Base-by-base conservation (phyloP, 176 grass and related monocot genomes). In the Zoysia japonica region DNA sequence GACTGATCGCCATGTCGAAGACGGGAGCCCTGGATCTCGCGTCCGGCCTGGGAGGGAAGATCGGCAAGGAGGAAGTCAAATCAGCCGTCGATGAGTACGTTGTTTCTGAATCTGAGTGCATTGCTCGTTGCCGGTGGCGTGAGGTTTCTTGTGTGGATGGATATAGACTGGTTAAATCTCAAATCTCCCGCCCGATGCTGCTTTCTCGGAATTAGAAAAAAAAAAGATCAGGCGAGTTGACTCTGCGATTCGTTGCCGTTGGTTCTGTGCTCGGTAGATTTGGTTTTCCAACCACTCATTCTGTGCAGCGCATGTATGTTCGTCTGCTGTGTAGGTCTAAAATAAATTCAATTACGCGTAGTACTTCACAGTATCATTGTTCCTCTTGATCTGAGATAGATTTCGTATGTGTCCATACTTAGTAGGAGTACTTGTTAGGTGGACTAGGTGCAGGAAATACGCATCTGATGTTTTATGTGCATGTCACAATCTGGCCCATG, bases 21-120 rank as follows among this genome's bases (percentile, higher is more conserved):
- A 4, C 79, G 47, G 86, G 86, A 28, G 71, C 90, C 16, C 13
- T 92, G 66, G 90, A 92, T 89, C 90, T 92, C 70, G 90, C 90
- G 9, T 76, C 80, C 9, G 90, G 79, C 70, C 39, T 92, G 10
- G 90, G 90, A 67, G 90, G 90, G 45, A 89, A 89, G 65, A 92
- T 92, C 65, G 3, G 52, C 59, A 92, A 86, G 86, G 86, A 77
- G 11, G 86, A 83, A 7, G 76, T 92, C 62, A 85, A 89, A 51
- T 92, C 90, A 2, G 90, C 90, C 11, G 86, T 89, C 46, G 86
- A 92, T 37, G 85, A 92, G 90, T 92, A 83, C 1, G 80, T 56
- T 2, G 80, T 56, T 47, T 47, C 70, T 72, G 19, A 17, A 65
- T n/a, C 47, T 61, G n/a, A 11, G 14, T 0, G 52, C 28, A 28